Base-by-base conservation (phyloP, 1,284 basidiomycete species). In the Moniliella sp. region DNA sequence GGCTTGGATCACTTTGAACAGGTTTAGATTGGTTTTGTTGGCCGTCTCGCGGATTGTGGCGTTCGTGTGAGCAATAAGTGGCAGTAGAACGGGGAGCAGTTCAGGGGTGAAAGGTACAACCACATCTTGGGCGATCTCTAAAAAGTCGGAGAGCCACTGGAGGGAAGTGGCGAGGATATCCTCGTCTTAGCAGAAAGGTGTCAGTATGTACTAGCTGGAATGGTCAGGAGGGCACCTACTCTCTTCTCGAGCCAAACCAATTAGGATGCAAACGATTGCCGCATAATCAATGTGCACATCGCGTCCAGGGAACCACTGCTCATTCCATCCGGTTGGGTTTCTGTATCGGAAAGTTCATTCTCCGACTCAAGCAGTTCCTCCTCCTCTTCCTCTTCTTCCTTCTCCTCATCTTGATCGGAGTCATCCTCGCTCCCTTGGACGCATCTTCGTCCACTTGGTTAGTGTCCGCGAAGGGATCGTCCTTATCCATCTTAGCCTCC, bases 31-130 rank as follows among this genome's bases (percentile, higher is more conserved):
- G 17, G 83, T 83, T 28, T 76, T 72, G 28, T 73, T 69, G 0
- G 91, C 91, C 3, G 79, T 78, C 0, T 70, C 68, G 48, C 86
- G 80, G 40, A 97, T 94, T 65, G 79, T 77, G 0, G 75, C 67
- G 32, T 76, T 76, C 48, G 84, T 79, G 46, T 88, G 84, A 0
- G 91, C 83, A 19, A 99, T 73, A 53, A 84, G 91, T 1, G 84
- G 83, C 10, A 99, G 69, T 37, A 97, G 78, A 10, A 80, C 80
- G 4, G 78, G 76, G 28, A 97, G 78, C 25, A 97, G 73, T 19
- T 79, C 73, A 1, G 91, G 84, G 0, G 84, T 86, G 54, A 93
- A 93, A 2, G 82, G 79, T 15, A 97, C 73, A 65, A 94, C 79
- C 31, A 91, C 81, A 49, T 82, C 78, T 40, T 79, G 75, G 4